Conservation (phyloP, 768 basidiomycete genomes). For the Amanita rimosa region DNA sequence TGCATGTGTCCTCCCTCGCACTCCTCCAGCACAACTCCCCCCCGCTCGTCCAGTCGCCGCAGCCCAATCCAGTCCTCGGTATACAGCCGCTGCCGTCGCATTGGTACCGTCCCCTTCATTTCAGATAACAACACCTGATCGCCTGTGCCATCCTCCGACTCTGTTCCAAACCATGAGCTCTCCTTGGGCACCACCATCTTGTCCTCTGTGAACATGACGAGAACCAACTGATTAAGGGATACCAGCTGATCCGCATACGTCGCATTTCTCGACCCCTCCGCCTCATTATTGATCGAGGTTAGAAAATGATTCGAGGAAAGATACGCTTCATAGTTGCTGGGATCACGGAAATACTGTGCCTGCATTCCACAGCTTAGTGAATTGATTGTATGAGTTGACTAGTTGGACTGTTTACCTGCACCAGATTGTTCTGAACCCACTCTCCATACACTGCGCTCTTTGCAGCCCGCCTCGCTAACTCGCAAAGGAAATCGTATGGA, state of each 20-base stretch:
- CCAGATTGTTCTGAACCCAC: slow-evolving; percentile 68
- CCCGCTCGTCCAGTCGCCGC: slow-evolving; percentile 54
- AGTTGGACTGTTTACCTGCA: slow-evolving; percentile 40
- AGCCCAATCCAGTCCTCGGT: slow-evolving; percentile 76
- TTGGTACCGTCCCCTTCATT: slow-evolving; percentile 38
- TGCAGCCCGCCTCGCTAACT: slow-evolving; percentile 49
- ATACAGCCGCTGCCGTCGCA: slow-evolving; percentile 67
- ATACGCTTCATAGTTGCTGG: slow-evolving; percentile 45
- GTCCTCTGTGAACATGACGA: slow-evolving; percentile 65
- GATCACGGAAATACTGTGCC: slow-evolving; percentile 86
- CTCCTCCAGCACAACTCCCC: slow-evolving; percentile 41
- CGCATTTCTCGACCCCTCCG: slow-evolving; percentile 36
- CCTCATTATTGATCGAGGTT: slow-evolving; percentile 70
- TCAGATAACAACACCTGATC: neutral
- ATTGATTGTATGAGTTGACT: neutral
- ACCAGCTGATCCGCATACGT: slow-evolving; percentile 53
- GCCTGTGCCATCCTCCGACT: slow-evolving; percentile 27
- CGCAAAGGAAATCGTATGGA: slow-evolving; percentile 58
- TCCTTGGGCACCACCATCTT: slow-evolving; percentile 77
- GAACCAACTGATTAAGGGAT: slow-evolving; percentile 54
- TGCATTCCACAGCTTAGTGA: slow-evolving; percentile 15
- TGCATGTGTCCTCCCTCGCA: slow-evolving; percentile 78
- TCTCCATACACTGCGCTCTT: slow-evolving; percentile 55
- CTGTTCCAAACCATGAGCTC: slow-evolving; percentile 79
- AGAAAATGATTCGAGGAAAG: slow-evolving; percentile 56